phyloP scores from a whole-genome alignment of 2,329 filamentous ascomycete genomes.

The Verticillium klebahnii region DNA sequence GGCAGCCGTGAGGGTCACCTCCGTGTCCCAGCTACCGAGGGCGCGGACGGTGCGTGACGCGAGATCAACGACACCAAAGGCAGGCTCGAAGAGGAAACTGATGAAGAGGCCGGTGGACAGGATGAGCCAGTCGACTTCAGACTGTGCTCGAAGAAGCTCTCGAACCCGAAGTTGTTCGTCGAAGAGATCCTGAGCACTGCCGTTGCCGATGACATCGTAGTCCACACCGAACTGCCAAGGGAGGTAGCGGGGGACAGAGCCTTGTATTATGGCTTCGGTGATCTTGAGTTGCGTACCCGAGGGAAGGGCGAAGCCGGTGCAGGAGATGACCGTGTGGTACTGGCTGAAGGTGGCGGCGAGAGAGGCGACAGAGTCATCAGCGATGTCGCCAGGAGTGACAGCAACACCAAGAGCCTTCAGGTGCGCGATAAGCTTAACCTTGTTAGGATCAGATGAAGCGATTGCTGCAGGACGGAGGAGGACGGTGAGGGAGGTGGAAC shows the following conservation, averaged over 20 bases:
- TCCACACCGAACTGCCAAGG: constrained; percentile 75
- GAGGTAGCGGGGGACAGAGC: constrained; percentile 47
- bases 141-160: constrained; percentile 42
- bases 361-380: constrained; percentile 24
- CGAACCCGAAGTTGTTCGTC: constrained; percentile 63
- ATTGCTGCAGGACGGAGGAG: constrained; percentile 48
- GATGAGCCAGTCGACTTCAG: constrained; percentile 52
- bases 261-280: constrained; percentile 47
- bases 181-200: constrained; percentile 59
- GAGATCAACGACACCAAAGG: constrained; percentile 59
- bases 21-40: constrained; percentile 57
- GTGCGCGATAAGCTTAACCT: constrained; percentile 23
- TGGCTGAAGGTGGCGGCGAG: constrained; percentile 37
- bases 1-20: constrained; percentile 58
- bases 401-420: constrained; percentile 32
- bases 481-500: constrained; percentile 38
- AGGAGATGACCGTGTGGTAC: constrained; percentile 54
- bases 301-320: constrained; percentile 55
- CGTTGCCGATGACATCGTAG: constrained; percentile 59
- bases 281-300: constrained; percentile 55
- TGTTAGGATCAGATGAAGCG: constrained; percentile 28
- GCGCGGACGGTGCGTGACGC: constrained; percentile 38
- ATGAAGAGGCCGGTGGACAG: constrained; percentile 68
- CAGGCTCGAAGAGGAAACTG: constrained; percentile 61
- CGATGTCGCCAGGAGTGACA: constrained; percentile 41